These are phyloP conservation scores for Pseudogymnoascus sp. DNA, from an alignment of 2,329 filamentous ascomycete species.

Conservation along the genomic window DNA sequence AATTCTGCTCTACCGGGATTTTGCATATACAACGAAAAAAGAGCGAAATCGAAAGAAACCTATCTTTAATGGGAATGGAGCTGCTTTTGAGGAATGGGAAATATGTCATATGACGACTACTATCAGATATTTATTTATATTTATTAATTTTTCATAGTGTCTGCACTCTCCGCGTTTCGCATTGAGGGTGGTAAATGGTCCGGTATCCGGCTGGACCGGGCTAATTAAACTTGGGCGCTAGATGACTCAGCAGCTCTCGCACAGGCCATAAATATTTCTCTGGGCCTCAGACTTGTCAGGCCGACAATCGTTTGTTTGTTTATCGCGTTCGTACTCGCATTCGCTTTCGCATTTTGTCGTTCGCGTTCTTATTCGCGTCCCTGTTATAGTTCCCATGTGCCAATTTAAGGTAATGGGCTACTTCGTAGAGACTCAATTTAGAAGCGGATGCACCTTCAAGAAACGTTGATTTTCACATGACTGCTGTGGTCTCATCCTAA, in stretches of 20 bases:
- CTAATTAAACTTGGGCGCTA: not conserved
- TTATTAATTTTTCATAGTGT: not conserved
- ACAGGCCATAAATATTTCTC: not conserved
- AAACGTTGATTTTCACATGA: not conserved
- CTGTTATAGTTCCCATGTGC: not conserved
- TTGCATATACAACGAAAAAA: not conserved
- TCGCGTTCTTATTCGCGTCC: not conserved
- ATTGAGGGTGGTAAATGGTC: not conserved
- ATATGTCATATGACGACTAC: not conserved
- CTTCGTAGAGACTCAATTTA: not conserved
- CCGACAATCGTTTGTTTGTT: not conserved
- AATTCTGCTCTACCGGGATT: not conserved
- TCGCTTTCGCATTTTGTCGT: not conserved
- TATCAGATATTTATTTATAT: not conserved
- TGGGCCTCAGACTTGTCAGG: not conserved
- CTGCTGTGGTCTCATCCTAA: not conserved
- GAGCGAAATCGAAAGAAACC: not conserved
- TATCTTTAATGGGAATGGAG: not conserved
- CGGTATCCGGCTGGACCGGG: too few relatives aligned
- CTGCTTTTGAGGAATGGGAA: not conserved
- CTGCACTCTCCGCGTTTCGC: constrained; percentile 1
- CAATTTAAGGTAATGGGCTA: not conserved
- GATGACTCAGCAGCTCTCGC: not conserved
- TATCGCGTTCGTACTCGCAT: not conserved
- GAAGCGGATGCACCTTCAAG: not conserved